Percentiles rank a stretch among this genome's conserved stretches.
Evolutionary conservation across 768 basidiomycete species (phyloP).

Genomic region (Leccinum barrowsii): DNA sequence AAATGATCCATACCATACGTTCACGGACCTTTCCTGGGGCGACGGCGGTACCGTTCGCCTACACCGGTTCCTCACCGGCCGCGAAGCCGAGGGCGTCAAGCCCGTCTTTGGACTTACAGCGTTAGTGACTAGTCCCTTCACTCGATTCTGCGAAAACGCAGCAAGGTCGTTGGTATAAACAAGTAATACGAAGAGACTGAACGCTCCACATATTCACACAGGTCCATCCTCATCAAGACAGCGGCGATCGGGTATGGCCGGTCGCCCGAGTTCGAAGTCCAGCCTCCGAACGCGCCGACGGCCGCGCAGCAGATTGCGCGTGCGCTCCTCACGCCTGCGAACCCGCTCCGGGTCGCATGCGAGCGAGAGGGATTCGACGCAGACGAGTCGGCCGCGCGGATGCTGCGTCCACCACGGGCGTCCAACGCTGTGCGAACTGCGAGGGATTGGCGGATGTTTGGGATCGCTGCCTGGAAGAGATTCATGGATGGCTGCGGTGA

Average conservation of each 20-base stretch:
- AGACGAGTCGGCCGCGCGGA: conserved; percentile 9
- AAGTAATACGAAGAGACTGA: neutral
- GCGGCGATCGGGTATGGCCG: conserved; percentile 49
- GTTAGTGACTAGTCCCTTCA: conserved; percentile 41
- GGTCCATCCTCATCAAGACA: conserved; percentile 49
- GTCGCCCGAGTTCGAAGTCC: conserved; percentile 42
- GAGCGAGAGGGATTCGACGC: conserved; percentile 26
- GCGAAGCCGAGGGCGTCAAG: conserved; percentile 80
- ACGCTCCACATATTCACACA: conserved; percentile 15
- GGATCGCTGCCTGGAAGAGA: conserved; percentile 8
- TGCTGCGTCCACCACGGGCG: conserved; percentile 11
- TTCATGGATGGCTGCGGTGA: conserved; percentile 1
- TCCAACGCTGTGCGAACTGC: conserved; percentile 10
- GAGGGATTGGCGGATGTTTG: conserved; percentile 19
- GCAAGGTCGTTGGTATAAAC: neutral
- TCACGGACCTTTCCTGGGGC: conserved; percentile 48
- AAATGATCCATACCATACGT: conserved; percentile 55
- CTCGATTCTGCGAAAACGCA: neutral
- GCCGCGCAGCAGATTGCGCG: conserved; percentile 40
- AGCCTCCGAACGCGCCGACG: conserved; percentile 42
- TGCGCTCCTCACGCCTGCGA: conserved; percentile 34
- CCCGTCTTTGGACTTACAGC: conserved; percentile 88
- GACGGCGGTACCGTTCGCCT: conserved; percentile 43
- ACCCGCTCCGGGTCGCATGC: conserved; percentile 24
- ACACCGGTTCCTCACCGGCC: conserved; percentile 82